Conservation (phyloP, 2,329 filamentous ascomycete genomes). For the Scolecobasidium constrictum region DNA sequence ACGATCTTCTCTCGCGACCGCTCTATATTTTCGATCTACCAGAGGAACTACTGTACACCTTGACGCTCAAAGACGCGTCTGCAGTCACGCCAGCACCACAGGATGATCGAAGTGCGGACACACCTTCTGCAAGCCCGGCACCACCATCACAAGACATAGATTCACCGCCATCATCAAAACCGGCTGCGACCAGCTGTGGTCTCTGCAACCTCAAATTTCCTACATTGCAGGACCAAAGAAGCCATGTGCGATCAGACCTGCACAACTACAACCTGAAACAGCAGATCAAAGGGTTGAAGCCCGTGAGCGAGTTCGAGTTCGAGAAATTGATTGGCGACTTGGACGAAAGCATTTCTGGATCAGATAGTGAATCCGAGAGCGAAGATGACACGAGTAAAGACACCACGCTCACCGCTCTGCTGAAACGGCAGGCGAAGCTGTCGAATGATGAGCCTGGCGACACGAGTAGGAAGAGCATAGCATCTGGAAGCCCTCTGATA, state of each 20-base stretch:
- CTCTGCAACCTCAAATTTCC: slow-evolving; percentile 66
- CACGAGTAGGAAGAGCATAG: slow-evolving; percentile 34
- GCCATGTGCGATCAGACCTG: slow-evolving; percentile 79
- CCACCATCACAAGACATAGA: background rate
- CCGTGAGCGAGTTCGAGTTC: slow-evolving; percentile 74
- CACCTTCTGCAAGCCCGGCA: background rate
- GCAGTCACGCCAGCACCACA: slow-evolving; percentile 8
- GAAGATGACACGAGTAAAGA: slow-evolving; percentile 56
- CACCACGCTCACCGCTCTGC: slow-evolving; percentile 60
- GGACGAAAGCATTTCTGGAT: slow-evolving; percentile 87
- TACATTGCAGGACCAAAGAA: slow-evolving; percentile 68
- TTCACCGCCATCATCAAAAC: slow-evolving; percentile 33
- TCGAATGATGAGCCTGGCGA: slow-evolving; percentile 42
- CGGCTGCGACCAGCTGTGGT: slow-evolving; percentile 60
- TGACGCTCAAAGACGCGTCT: slow-evolving; percentile 43
- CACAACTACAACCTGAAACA: slow-evolving; percentile 94
- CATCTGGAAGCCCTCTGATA: slow-evolving; percentile 62
- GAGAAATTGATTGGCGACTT: slow-evolving; percentile 75
- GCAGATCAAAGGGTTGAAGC: slow-evolving; percentile 61
- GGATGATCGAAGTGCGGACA: slow-evolving; percentile 1
- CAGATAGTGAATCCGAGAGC: slow-evolving; percentile 58
- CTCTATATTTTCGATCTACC: slow-evolving; percentile 67
- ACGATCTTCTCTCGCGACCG: background rate
- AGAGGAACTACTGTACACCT: slow-evolving; percentile 55
- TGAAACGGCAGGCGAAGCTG: slow-evolving; percentile 75